phyloP scores from a whole-genome alignment of 2,329 filamentous ascomycete species.

The Didymella keratinophila region DNA sequence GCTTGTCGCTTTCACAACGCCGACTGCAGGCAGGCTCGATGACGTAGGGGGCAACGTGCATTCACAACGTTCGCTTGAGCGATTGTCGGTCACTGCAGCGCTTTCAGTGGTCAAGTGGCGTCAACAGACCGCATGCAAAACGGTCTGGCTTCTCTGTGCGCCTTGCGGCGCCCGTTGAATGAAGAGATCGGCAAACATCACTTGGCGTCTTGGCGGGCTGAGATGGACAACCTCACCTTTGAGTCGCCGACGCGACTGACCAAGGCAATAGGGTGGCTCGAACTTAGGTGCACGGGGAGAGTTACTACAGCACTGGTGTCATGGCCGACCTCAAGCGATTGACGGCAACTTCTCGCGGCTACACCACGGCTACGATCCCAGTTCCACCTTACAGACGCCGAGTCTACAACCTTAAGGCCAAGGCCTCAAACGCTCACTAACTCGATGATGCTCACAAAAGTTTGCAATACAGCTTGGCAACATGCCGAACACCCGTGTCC shows the following conservation, averaged over 20 bases:
- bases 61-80: background rate
- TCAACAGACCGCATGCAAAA: background rate
- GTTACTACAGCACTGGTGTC: background rate
- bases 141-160: background rate
- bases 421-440: conserved; percentile 2
- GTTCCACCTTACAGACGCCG: background rate
- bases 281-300: background rate
- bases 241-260: background rate
- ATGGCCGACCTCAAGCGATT: background rate
- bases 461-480: conserved; percentile 11
- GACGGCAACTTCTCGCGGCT: background rate
- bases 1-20: too few species aligned
- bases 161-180: background rate
- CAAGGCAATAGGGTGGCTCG: background rate
- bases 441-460: conserved; percentile 2
- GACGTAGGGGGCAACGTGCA: background rate
- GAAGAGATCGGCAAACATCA: background rate
- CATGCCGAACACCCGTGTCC: conserved; percentile 9
- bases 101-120: background rate
- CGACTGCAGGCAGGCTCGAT: background rate
- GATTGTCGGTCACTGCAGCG: background rate
- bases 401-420: conserved; percentile 1
- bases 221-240: background rate
- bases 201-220: background rate
- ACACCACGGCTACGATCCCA: background rate